phyloP scores from a whole-genome alignment of 768 basidiomycete species.

The Russula abietina region DNA sequence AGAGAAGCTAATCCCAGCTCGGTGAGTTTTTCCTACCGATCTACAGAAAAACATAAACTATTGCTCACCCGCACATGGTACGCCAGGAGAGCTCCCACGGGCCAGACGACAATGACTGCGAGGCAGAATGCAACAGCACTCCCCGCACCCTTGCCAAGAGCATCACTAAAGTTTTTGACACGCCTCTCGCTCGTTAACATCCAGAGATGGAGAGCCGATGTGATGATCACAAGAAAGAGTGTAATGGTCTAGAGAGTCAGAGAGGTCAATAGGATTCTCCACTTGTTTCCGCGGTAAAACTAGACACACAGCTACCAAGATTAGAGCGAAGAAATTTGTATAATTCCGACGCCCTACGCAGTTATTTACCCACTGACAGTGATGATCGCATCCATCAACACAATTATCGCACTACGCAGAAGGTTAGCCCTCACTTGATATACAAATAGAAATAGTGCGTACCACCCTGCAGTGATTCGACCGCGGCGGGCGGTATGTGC shows the following conservation, averaged over 20 bases:
- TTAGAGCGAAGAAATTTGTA: conserved; percentile 81
- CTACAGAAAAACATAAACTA: background rate
- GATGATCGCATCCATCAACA: conserved; percentile 92
- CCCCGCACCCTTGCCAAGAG: conserved; percentile 52
- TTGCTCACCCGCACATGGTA: conserved; percentile 87
- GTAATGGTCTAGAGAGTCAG: conserved; percentile 52
- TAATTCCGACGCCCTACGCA: conserved; percentile 95
- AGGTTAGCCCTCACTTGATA: background rate
- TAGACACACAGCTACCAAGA: conserved; percentile 64
- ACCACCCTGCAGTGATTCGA: conserved; percentile 96
- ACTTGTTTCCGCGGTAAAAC: conserved; percentile 12
- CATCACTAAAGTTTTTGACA: conserved; percentile 40
- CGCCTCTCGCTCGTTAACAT: conserved; percentile 51
- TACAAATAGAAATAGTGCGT: conserved; percentile 25
- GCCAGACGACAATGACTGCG: conserved; percentile 71
- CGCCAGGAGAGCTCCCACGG: conserved; percentile 66
- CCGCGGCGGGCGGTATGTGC: conserved; percentile 86
- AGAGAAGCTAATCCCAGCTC: conserved; percentile 48
- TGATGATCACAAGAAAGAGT: conserved; percentile 69
- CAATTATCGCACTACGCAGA: conserved; percentile 84
- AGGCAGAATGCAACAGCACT: conserved; percentile 78
- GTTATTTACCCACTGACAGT: conserved; percentile 90
- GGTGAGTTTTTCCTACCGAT: conserved; percentile 10
- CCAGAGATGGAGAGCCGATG: conserved; percentile 76
- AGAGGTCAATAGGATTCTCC: conserved; percentile 13